A percentile compares a stretch with the other conserved stretches of the same genome.
Evolutionary conservation across 2,329 filamentous ascomycete genomes (phyloP).

Genomic region (Alternaria metachromatica): DNA sequence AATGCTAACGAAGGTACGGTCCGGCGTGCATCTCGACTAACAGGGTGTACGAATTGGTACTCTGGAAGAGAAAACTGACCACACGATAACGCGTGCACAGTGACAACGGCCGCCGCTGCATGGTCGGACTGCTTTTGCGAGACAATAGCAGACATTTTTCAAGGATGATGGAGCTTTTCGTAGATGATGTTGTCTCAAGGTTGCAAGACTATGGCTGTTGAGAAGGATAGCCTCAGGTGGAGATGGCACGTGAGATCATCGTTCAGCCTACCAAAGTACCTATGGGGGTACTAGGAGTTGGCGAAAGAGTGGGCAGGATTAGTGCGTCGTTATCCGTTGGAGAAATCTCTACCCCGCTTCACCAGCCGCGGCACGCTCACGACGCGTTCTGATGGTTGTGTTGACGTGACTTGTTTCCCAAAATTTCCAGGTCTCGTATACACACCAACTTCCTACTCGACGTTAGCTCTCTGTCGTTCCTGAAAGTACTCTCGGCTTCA

Average conservation of each 20-base stretch:
- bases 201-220: neutral
- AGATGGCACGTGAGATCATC: neutral
- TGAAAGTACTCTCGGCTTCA: neutral
- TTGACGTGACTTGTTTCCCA: neutral
- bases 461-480: neutral
- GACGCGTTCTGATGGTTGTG: neutral
- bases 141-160: neutral
- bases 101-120: constrained; percentile 32
- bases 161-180: neutral
- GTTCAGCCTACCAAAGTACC: neutral
- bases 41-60: constrained; percentile 55
- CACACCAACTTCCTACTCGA: neutral
- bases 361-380: constrained; percentile 1
- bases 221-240: neutral
- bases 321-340: constrained; percentile 6
- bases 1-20: constrained; percentile 64
- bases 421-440: neutral
- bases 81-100: constrained; percentile 48
- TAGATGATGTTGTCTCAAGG: neutral
- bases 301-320: neutral
- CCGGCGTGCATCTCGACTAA: constrained; percentile 52
- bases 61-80: constrained; percentile 58
- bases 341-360: constrained; percentile 15
- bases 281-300: neutral
- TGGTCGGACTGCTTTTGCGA: neutral